phyloP scores from a whole-genome alignment of 345 rosid genomes.

The thale cress (Arabidopsis thaliana) region DNA sequence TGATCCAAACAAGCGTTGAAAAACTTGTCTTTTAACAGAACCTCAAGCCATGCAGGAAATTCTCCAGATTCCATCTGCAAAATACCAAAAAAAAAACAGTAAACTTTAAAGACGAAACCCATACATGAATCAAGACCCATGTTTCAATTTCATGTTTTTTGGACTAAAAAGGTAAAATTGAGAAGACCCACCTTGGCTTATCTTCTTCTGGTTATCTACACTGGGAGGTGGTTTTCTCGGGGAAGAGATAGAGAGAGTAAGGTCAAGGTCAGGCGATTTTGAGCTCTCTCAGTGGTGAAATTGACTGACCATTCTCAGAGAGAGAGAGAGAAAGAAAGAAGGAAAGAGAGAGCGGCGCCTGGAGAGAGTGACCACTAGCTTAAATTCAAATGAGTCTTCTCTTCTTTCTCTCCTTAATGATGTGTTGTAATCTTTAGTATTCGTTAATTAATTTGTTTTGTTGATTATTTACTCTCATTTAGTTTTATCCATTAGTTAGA shows the following conservation, averaged over 20 bases:
- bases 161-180: not conserved
- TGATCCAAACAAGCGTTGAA: conserved; percentile 78
- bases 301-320: conserved; percentile 45
- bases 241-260: conserved; percentile 31
- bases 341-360: conserved; percentile 62
- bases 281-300: conserved; percentile 42
- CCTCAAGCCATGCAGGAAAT: conserved; percentile 55
- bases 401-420: not conserved
- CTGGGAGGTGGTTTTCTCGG: not conserved
- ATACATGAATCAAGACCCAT: conserved; percentile 24
- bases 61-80: conserved; percentile 31
- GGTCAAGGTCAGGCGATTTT: conserved; percentile 36
- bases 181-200: conserved; percentile 48
- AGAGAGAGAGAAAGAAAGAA: conserved; percentile 35
- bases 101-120: not conserved
- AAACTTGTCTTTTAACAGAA: conserved; percentile 73
- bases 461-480: not conserved
- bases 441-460: conserved; percentile 13
- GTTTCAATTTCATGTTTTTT: conserved; percentile 16
- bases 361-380: conserved; percentile 50
- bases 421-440: not conserved
- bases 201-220: not conserved
- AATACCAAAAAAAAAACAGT: not conserved
- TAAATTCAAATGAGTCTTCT: conserved; percentile 1
- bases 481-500: conserved; percentile 1